Conservation (phyloP, 2,329 filamentous ascomycete species). For the Fusarium scirpi region DNA sequence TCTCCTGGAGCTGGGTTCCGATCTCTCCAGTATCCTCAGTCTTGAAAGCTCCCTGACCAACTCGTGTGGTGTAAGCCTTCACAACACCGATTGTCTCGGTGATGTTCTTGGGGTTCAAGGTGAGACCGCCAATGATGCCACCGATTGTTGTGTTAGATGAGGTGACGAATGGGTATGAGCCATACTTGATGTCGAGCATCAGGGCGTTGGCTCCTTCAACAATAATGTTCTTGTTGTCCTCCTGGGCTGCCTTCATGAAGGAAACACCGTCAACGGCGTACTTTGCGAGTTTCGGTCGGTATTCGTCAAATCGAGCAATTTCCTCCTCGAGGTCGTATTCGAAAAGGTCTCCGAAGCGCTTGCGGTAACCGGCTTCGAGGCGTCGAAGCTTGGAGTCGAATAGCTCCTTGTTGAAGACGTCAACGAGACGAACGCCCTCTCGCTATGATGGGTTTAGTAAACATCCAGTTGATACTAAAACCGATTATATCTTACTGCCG, state of each 20-base stretch:
- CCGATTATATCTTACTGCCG: not conserved
- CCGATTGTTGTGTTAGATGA: constrained; percentile 9
- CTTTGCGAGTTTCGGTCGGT: not conserved
- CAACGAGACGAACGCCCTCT: constrained; percentile 2
- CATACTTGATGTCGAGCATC: constrained; percentile 22
- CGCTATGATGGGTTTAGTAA: constrained; percentile 1
- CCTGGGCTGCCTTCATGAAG: constrained; percentile 9
- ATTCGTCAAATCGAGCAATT: constrained; percentile 13
- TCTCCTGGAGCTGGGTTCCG: constrained; percentile 17
- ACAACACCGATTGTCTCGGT: constrained; percentile 8
- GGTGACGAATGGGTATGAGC: constrained; percentile 7
- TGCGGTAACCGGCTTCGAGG: constrained; percentile 7
- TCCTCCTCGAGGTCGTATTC: constrained; percentile 10
- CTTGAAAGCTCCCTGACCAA: constrained; percentile 13
- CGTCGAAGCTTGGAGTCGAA: constrained; percentile 16
- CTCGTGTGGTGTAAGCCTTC: constrained; percentile 12
- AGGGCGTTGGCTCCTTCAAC: constrained; percentile 14
- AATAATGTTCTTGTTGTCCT: constrained; percentile 8
- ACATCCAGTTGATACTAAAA: not conserved
- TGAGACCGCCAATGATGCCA: constrained; percentile 10
- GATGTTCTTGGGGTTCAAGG: constrained; percentile 10
- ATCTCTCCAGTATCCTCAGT: constrained; percentile 14
- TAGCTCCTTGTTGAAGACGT: constrained; percentile 3
- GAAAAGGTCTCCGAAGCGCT: constrained; percentile 11
- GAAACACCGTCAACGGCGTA: constrained; percentile 1